Percentiles rank a stretch among this genome's conserved stretches.
Conservation (phyloP, 2,329 filamentous ascomycete species). For the Thielaviopsis ethacetica region DNA sequence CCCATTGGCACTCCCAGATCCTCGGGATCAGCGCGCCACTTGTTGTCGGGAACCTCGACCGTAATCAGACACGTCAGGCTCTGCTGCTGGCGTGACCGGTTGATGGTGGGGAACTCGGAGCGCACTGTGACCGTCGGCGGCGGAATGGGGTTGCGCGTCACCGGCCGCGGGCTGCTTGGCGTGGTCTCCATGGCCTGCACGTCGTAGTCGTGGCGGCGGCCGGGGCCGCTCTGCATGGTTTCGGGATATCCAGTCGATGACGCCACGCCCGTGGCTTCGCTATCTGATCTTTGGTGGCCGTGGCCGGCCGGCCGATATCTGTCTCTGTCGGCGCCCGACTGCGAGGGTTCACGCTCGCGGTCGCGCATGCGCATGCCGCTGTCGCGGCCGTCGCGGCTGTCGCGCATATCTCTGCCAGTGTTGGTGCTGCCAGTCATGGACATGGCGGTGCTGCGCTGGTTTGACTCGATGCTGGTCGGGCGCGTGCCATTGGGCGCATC, state of each 20-base stretch:
- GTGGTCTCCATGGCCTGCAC: conserved; percentile 90
- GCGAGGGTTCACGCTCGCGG: conserved; percentile 35
- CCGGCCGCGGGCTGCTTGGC: conserved; percentile 53
- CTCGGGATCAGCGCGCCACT: conserved; percentile 75
- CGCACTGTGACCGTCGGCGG: conserved; percentile 83
- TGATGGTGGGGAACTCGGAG: conserved; percentile 93
- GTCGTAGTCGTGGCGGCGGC: conserved; percentile 81
- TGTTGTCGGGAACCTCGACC: conserved; percentile 81
- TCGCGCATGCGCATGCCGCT: conserved; percentile 14
- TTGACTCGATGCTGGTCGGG: conserved; percentile 32
- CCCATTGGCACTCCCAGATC: conserved; percentile 46
- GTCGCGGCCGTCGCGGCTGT: conserved; percentile 2
- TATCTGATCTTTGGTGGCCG: conserved; percentile 49
- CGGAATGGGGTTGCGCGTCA: conserved; percentile 74
- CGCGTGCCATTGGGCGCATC: conserved; percentile 36
- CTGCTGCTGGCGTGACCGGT: conserved; percentile 80
- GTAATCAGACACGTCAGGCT: conserved; percentile 88
- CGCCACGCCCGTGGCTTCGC: conserved; percentile 53
- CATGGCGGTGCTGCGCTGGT: conserved; percentile 19
- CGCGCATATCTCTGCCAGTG: conserved; percentile 14
- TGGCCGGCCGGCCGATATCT: conserved; percentile 37
- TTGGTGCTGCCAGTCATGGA: conserved; percentile 23
- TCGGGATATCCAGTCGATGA: conserved; percentile 72
- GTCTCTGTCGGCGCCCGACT: conserved; percentile 26
- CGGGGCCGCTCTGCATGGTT: conserved; percentile 50